Evolutionary conservation across 176 grass and related monocot genomes (phyloP).

Genomic region (Musa schizocarpa): DNA sequence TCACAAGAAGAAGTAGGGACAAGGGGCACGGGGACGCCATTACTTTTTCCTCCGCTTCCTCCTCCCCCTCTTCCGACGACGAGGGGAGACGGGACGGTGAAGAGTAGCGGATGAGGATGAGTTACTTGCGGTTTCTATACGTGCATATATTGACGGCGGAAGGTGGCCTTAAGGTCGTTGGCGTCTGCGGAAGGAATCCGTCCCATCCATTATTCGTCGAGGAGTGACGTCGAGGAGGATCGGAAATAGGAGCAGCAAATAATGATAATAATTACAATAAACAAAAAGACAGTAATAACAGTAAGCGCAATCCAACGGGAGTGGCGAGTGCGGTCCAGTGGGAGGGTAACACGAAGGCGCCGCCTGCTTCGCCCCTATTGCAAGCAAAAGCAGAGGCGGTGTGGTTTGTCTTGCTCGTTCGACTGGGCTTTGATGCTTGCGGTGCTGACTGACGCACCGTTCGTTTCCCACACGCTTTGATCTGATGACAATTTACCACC

Average conservation of each 20-base stretch:
- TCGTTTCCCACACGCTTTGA: neutral
- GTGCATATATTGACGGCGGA: neutral
- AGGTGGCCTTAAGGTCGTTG: neutral
- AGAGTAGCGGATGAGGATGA: no score
- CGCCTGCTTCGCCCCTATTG: neutral
- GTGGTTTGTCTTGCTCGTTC: no score
- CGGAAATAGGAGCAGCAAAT: neutral
- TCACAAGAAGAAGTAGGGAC: neutral
- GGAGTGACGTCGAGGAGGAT: neutral
- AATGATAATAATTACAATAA: neutral
- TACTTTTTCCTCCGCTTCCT: neutral
- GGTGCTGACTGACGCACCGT: neutral
- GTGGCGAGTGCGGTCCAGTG: neutral
- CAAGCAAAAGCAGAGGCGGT: neutral
- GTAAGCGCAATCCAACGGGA: neutral
- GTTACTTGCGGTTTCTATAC: neutral
- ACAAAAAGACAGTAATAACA: neutral
- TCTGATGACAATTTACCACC: no score
- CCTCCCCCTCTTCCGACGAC: neutral
- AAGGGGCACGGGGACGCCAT: neutral
- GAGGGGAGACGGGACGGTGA: neutral
- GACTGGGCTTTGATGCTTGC: neutral
- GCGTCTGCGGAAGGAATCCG: neutral
- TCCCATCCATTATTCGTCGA: neutral
- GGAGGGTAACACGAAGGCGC: neutral